Evolutionary conservation across 202 grass and related monocot species (phyloP).

Genomic region (Hordeum pubiflorum): DNA sequence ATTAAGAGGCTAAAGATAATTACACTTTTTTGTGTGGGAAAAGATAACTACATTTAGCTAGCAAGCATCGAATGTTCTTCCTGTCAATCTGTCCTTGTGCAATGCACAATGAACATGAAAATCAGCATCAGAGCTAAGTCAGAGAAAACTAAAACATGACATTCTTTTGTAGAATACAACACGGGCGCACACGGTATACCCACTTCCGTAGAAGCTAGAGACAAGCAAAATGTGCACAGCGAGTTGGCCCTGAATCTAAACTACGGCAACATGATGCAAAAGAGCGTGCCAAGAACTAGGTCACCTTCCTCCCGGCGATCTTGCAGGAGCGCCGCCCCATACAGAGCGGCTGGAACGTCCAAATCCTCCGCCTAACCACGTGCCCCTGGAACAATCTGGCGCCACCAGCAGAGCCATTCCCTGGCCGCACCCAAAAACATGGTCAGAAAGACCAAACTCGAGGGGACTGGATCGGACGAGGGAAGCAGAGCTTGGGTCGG

Average conservation of each 20-base stretch:
- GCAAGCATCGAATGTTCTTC: background rate
- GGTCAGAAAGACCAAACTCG: background rate
- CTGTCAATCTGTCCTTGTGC: background rate
- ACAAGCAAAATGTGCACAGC: background rate
- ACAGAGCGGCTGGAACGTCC: constrained; percentile 62
- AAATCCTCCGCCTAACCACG: constrained; percentile 45
- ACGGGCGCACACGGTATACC: background rate
- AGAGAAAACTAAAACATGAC: background rate
- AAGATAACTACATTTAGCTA: constrained; percentile 4
- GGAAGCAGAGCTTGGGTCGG: background rate
- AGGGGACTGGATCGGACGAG: background rate
- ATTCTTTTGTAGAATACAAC: background rate
- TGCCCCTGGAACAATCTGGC: constrained; percentile 10
- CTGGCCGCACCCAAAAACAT: constrained; percentile 24
- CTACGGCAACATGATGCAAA: background rate
- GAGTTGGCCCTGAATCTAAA: background rate
- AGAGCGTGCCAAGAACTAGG: background rate
- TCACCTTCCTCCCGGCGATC: constrained; percentile 98
- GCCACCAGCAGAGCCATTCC: constrained; percentile 17
- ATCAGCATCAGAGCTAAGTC: background rate
- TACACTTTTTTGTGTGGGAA: background rate
- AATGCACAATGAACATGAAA: background rate
- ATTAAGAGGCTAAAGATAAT: background rate
- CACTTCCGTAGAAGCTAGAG: background rate
- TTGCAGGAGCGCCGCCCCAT: constrained; percentile 95